Percentiles rank a stretch among this genome's conserved stretches.
phyloP scores from a whole-genome alignment of 2,329 filamentous ascomycete species.

The Neonectria neomacrospora region DNA sequence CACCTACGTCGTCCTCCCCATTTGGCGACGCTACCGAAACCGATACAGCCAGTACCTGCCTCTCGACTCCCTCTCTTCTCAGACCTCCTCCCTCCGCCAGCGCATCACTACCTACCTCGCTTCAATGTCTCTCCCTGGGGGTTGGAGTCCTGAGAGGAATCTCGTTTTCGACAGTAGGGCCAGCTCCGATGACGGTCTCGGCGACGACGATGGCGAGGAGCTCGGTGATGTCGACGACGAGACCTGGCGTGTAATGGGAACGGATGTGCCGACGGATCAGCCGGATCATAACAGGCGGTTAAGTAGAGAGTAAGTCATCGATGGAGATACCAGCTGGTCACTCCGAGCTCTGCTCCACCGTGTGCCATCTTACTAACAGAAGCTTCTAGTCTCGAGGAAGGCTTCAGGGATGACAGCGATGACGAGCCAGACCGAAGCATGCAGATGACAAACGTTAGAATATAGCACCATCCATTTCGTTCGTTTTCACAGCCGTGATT shows the following conservation, averaged over 20 bases:
- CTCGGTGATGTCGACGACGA: slow-evolving; percentile 68
- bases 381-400: slow-evolving; percentile 66
- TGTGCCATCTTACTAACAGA: slow-evolving; percentile 29
- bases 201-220: slow-evolving; percentile 73
- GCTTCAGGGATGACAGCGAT: slow-evolving; percentile 60
- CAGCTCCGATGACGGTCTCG: slow-evolving; percentile 61
- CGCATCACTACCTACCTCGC: slow-evolving; percentile 54
- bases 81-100: slow-evolving; percentile 65
- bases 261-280: slow-evolving; percentile 47
- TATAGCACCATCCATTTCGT: slow-evolving; percentile 17
- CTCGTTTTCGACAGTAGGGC: slow-evolving; percentile 56
- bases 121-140: slow-evolving; percentile 52
- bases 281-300: slow-evolving; percentile 69
- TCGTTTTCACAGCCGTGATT: not conserved
- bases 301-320: slow-evolving; percentile 73
- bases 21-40: slow-evolving; percentile 75
- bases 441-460: slow-evolving; percentile 38
- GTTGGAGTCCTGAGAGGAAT: slow-evolving; percentile 59
- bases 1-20: slow-evolving; percentile 72
- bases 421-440: slow-evolving; percentile 49
- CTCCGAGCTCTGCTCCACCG: not conserved
- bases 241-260: slow-evolving; percentile 55
- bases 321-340: not conserved
- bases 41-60: slow-evolving; percentile 81
- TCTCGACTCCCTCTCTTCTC: slow-evolving; percentile 69